Percentiles rank a stretch among this genome's conserved stretches.
Evolutionary conservation across 1,284 basidiomycete species (phyloP).

Genomic region (Pterulicium gracile): DNA sequence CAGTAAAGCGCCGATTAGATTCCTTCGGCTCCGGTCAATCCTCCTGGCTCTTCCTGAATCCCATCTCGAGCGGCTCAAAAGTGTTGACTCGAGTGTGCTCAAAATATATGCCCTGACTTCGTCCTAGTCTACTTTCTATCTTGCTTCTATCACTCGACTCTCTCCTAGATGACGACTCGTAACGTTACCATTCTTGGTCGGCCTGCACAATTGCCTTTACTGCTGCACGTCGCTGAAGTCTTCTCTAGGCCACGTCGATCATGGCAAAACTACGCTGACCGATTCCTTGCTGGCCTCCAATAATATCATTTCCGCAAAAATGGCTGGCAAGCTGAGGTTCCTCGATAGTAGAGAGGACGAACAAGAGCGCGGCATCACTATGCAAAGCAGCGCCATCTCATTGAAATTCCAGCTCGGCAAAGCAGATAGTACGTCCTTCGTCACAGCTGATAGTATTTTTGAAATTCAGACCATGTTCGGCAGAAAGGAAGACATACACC

Average conservation of each 20-base stretch:
- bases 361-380: constrained; percentile 96
- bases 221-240: constrained; percentile 15
- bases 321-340: constrained; percentile 96
- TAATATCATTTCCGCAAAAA: constrained; percentile 90
- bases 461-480: constrained; percentile 16
- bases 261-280: constrained; percentile 93
- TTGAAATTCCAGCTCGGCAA: constrained; percentile 67
- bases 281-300: constrained; percentile 94
- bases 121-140: too few relatives aligned
- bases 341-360: constrained; percentile 96
- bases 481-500: constrained; percentile 52
- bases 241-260: constrained; percentile 79
- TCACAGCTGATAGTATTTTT: constrained; percentile 25
- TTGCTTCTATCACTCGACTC: too few relatives aligned
- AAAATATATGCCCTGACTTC: too few relatives aligned
- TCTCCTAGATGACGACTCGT: too few relatives aligned
- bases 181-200: constrained; percentile 1
- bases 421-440: constrained; percentile 35
- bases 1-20: too few relatives aligned
- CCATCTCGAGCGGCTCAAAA: too few relatives aligned
- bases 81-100: too few relatives aligned
- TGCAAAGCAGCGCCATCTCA: constrained; percentile 95
- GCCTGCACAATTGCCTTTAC: background rate
- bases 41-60: too few relatives aligned
- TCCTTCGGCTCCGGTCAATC: too few relatives aligned